Base-by-base conservation (phyloP, 768 basidiomycete species). In the Roridomyces roridus region DNA sequence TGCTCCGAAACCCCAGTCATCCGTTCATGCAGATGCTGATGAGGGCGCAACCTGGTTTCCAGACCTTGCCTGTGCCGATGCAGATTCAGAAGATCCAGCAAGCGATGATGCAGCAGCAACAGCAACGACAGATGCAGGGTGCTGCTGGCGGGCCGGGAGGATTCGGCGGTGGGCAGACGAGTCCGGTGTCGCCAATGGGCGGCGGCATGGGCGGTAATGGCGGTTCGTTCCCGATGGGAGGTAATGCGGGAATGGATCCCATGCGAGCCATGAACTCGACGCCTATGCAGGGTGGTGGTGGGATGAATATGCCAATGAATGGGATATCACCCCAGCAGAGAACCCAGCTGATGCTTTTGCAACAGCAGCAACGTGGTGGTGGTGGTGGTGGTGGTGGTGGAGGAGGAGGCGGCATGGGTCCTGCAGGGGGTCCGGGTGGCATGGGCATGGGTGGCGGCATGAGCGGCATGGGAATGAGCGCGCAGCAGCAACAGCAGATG, bases 31-130 rank as follows among this genome's bases (percentile, higher is more conserved):
- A 81, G 54, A 83, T 85, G 62, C 76, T 90, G 73, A 60, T 74
- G 10, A 72, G 77, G 34, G 72, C 72, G 21, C 67, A 85, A 1
- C 88, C 86, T 6, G 77, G 77, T 11, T 90, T 90, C 61, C 72
- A 75, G 59, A 65, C 64, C 18, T 68, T 88, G 53, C 78, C 86
- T 10, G 37, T 77, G 2, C 80, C 75, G 55, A 72, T 78, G 63
- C 87, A 91, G 71, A 65, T 89, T 59, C 87, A 87, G 69, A 84
- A 78, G 65, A 74, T 90, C 70, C 68, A 81, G 31, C 56, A 70
- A 51, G 66, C 82, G 14, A 84, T 85, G 77, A 86, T 86, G 61
- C 46, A 31, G 29, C 31, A 34, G 31, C 10, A 15, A 15, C 46
- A 31, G 29, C 31, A 34, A 15, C 10, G 31, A 15, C 31, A 34